Base-by-base conservation (phyloP, 2,329 filamentous ascomycete species). In the Pestalotiopsis fici region DNA sequence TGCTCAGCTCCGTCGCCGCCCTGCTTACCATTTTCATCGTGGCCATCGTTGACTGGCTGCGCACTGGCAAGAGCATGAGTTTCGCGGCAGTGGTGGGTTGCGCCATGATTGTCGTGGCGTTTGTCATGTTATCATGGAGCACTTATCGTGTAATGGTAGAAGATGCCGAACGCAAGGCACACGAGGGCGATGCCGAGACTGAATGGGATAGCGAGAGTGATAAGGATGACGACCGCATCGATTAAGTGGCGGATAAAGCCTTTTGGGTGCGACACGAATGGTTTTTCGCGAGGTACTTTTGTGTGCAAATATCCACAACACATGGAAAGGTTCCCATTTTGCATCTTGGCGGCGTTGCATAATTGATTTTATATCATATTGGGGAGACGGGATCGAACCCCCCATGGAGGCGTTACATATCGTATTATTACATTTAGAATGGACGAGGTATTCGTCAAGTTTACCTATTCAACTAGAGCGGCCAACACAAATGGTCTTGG, bases 11-110 rank as follows among this genome's bases (percentile, higher is more conserved):
- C 21, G 96, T 99, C 12, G 96, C 96, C 0, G 94, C 95, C 2
- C 87, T 99, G 35, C 85, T 99, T 59, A 99, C 96, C 25, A 99
- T 99, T 72, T 98, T 99, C 85, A 89, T 98, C 69, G 96, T 99
- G 6, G 96, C 95, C 0, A 83, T 98, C 35, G 93, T 93, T 66
- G 96, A 99, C 80, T 97, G 96, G 90, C 77, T 95, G 66, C 84
- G 95, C 56, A 97, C 93, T 0, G 93, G 95, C 62, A 86, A 91
- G 73, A 88, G 92, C 0, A 83, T 97, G 23, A 92, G 90, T 64
- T 82, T 85, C 3, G 92, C 94, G 0, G 93, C 95, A 3, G 85
- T 98, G 13, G 75, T 89, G 0, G 96, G 96, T n/a, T 95, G 96
- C 0, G 76, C 92, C 31, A 84, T 98, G 74, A 99, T 99, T 74